These are phyloP conservation scores for Penicillium palitans DNA, from an alignment of 2,329 filamentous ascomycete genomes.

Conservation along the genomic window DNA sequence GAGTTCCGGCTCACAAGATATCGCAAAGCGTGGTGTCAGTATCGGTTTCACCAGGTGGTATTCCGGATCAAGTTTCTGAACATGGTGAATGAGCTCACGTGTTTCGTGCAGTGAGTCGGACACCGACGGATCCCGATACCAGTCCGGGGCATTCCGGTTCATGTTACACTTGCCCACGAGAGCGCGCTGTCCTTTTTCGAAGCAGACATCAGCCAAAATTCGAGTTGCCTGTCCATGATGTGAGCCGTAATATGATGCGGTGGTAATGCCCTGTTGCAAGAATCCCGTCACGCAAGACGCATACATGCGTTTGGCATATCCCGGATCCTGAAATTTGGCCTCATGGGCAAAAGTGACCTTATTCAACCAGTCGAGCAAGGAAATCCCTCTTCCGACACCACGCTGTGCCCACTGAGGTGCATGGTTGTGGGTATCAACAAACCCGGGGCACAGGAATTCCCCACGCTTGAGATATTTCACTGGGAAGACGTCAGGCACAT, in stretches of 20 bases:
- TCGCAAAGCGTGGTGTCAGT: conserved; percentile 62
- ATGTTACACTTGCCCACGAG: conserved; percentile 42
- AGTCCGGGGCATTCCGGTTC: conserved; percentile 50
- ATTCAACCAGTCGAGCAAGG: conserved; percentile 61
- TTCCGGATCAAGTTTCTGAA: conserved; percentile 50
- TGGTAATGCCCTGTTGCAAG: conserved; percentile 53
- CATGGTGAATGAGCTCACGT: conserved; percentile 51
- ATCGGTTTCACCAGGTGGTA: conserved; percentile 50
- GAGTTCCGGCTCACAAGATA: conserved; percentile 58
- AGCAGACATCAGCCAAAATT: conserved; percentile 37
- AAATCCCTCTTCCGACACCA: conserved; percentile 44
- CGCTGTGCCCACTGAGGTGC: conserved; percentile 58
- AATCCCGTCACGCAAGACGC: conserved; percentile 56
- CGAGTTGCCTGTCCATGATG: conserved; percentile 32
- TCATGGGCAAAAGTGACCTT: conserved; percentile 66
- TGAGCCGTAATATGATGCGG: conserved; percentile 40
- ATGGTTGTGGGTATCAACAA: conserved; percentile 68
- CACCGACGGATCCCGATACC: conserved; percentile 51
- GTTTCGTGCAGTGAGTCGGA: conserved; percentile 54
- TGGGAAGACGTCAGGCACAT: conserved; percentile 28
- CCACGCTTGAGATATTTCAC: conserved; percentile 31
- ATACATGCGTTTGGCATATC: conserved; percentile 57
- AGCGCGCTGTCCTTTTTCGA: conserved; percentile 36
- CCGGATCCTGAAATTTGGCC: conserved; percentile 57
- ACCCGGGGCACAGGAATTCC: conserved; percentile 37